Percentiles rank a stretch among this genome's conserved stretches.
phyloP scores from a whole-genome alignment of 2,329 filamentous ascomycete species.

The Leptographium procerum region DNA sequence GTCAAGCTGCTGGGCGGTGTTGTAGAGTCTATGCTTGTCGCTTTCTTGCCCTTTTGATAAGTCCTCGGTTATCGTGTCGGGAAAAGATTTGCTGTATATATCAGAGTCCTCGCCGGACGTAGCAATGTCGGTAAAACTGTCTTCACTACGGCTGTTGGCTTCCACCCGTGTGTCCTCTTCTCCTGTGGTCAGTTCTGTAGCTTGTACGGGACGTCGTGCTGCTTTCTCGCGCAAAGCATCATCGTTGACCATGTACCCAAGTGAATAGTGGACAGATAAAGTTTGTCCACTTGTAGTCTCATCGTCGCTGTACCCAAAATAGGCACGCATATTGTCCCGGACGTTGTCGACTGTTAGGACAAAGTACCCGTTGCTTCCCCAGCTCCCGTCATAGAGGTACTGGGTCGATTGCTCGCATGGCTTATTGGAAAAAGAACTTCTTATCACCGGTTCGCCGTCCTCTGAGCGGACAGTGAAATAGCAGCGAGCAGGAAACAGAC shows the following conservation, averaged over 20 bases:
- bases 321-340: constrained; percentile 8
- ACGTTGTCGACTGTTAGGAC: constrained; percentile 14
- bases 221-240: neutral
- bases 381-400: constrained; percentile 14
- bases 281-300: constrained; percentile 9
- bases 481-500: constrained; percentile 2
- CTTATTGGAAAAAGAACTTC: constrained; percentile 7
- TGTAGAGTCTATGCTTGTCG: neutral
- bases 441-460: neutral
- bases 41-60: neutral
- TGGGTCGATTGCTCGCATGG: constrained; percentile 7
- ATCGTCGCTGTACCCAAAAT: constrained; percentile 12
- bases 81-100: too few relatives aligned
- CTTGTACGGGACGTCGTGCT: neutral
- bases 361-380: constrained; percentile 12
- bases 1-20: neutral
- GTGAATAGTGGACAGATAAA: neutral
- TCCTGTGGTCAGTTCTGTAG: neutral
- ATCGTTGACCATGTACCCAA: constrained; percentile 2
- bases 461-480: constrained; percentile 3
- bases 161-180: neutral
- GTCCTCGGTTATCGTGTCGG: neutral
- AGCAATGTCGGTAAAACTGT: neutral
- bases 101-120: neutral
- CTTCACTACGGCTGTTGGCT: neutral